phyloP scores from a whole-genome alignment of 106 monocot species.

The Dendrobium huoshanense region DNA sequence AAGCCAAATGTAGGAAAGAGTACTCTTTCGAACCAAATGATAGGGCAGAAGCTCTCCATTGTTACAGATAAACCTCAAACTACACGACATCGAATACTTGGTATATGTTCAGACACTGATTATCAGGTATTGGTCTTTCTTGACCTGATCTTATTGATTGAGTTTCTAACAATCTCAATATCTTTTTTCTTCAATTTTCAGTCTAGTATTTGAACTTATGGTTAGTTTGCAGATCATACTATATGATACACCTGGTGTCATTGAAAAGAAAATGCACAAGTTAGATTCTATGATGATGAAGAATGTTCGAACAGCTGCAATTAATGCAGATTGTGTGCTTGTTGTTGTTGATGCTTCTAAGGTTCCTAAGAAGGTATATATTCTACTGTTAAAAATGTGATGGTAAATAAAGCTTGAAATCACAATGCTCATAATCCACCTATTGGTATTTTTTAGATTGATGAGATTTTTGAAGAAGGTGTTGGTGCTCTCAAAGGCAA shows the following conservation, averaged over 20 bases:
- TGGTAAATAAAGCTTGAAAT: not conserved
- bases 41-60: constrained; percentile 97
- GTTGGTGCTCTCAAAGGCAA: constrained; percentile 41
- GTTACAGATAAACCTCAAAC: constrained; percentile 99
- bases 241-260: constrained; percentile 95
- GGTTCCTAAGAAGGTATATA: constrained; percentile 69
- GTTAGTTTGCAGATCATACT: constrained; percentile 96
- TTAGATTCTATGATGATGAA: constrained; percentile 98
- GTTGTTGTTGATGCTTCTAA: constrained; percentile 94
- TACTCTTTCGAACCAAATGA: constrained; percentile 95
- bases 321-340: constrained; percentile 90
- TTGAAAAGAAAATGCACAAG: constrained; percentile 87
- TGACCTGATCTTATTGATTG: not conserved
- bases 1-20: constrained; percentile 99
- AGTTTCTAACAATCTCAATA: constrained; percentile 1
- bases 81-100: constrained; percentile 90
- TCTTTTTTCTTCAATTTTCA: not conserved
- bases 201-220: constrained; percentile 24
- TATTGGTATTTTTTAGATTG: constrained; percentile 42
- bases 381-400: constrained; percentile 3
- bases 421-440: not conserved
- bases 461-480: constrained; percentile 88
- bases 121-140: constrained; percentile 70
- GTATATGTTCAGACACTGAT: constrained; percentile 84
- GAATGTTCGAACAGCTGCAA: constrained; percentile 79